Base-by-base conservation (phyloP, 1,284 basidiomycete genomes). In the Boletellus deceptivus region DNA sequence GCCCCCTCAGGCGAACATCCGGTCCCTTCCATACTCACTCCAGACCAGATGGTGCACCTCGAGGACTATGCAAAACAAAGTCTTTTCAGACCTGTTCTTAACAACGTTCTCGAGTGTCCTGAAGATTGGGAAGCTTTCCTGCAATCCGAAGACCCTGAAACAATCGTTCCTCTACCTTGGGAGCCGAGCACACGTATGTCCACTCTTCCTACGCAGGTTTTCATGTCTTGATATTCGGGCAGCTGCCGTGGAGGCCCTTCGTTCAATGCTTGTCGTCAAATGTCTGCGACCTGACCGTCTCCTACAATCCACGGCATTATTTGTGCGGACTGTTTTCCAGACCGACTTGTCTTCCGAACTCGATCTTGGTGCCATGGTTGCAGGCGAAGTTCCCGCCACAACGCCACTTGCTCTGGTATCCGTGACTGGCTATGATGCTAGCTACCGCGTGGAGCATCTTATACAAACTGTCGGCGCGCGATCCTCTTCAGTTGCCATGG, bases 401-500 rank as follows among this genome's bases (percentile, higher is more conserved):
- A 93, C 91, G 1, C 93, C 95, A 1, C 72, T 98, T n/a, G 89
- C 91, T 10, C 74, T 98, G 45, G 85, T 93, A 33, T 98, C 94
- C 7, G 92, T 98, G 3, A 84, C 91, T 1, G 95, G 95, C n/a
- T 95, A 97, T 64, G 95, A 98, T 68, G 95, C 95, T 10, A 94
- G 93, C 68, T 98, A 95, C 69, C 83, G 90, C 47, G 91, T 98
- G 29, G 95, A 98, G 61, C 91, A 89, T 59, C 79, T 97, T 36
- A 86, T 94, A 58, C 84, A 87, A 63, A 82, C 84, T 42, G 84
- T 83, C 11, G 84, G 85, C 22, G 76, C 81, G 36, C 83, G 84
- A 27, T 95, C 91, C 54, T 77, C 84, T 0, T 91, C 92, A 1
- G 91, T 98, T 16, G 95, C 95, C 11, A 97, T 98, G 93, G 95